Evolutionary conservation across 2,329 filamentous ascomycete genomes (phyloP), one percentile per base, ranked within the genome.

Genomic region (Ilyonectria sp.): DNA sequence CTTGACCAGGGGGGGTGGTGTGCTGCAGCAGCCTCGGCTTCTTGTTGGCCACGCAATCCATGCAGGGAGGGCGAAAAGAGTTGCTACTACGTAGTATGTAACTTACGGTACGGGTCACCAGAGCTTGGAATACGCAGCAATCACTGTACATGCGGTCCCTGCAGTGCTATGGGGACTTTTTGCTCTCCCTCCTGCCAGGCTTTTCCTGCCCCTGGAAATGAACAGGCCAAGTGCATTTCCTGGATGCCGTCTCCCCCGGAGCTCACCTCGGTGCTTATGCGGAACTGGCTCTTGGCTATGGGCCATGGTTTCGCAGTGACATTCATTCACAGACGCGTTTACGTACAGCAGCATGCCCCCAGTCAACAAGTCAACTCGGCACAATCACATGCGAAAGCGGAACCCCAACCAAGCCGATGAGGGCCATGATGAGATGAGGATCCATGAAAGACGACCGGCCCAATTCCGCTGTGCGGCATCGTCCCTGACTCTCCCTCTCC

Each of bases 241-340:
- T 43, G 17, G 40, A 43, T 43, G 15, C 40, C 40, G 40, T 17
- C 37, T 40, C 37, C 37, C 37, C 10, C 7, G 33, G 37, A 70
- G 55, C 60, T 65, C 60, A 72, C 69, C 53, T 75, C 73, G 73
- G 73, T 74, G 73, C 72, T 75, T 74, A 75, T 75, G 71, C 72
- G 73, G 73, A 64, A 66, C 65, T 58, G 11, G 21, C 31, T 35
- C 35, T 43, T 58, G 61, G 40, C 65, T 68, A 60, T 59, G 46
- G 72, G 47, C 56, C 33, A n/a, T 23, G 46, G 72, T 63, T 62
- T 67, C 47, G 61, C 43, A 44, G 54, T 67, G 63, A 66, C 65
- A 70, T 63, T 61, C 60, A 49, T 63, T 61, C 60, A 49, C 60
- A 37, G 47, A 40, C 43, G 21, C 17, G 26, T 44, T 69, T 69